These are phyloP conservation scores for Madurella mycetomatis DNA, from an alignment of 2,329 filamentous ascomycete genomes.

Conservation along the genomic window DNA sequence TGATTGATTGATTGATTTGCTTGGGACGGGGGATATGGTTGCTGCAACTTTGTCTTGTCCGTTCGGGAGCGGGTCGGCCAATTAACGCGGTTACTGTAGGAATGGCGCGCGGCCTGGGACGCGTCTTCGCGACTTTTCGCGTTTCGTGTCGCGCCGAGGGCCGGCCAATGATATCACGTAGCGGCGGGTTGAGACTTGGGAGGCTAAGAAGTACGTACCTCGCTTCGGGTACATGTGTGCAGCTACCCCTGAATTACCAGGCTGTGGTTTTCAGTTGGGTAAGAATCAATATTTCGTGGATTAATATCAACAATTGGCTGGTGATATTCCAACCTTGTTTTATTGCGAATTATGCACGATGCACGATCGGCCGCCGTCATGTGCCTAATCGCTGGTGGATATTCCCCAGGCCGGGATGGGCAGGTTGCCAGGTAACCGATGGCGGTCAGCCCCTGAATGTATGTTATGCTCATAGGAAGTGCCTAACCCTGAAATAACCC, in stretches of 20 bases:
- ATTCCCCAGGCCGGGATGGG: neutral
- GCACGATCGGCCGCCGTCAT: too few species aligned
- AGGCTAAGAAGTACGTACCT: too few species aligned
- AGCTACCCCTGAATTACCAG: neutral
- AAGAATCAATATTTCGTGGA: neutral
- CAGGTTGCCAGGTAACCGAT: neutral
- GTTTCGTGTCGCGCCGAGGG: neutral
- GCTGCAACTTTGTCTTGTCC: neutral
- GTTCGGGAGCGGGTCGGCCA: neutral
- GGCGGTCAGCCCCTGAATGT: neutral
- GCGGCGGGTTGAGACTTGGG: too few species aligned
- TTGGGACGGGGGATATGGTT: neutral
- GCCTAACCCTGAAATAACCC: too few species aligned
- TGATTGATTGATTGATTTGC: neutral
- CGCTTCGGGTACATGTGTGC: neutral
- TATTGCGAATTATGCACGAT: neutral
- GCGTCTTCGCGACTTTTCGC: neutral
- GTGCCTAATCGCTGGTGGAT: neutral
- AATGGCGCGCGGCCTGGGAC: neutral
- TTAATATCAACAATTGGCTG: neutral
- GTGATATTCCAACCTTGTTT: neutral
- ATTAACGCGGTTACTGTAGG: neutral
- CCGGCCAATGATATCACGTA: neutral
- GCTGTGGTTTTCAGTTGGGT: neutral
- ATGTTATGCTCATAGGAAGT: too few species aligned